These are phyloP conservation scores for Conticribra guillardii DNA, from an alignment of 108 stramenopile genomes.

Conservation along the genomic window DNA sequence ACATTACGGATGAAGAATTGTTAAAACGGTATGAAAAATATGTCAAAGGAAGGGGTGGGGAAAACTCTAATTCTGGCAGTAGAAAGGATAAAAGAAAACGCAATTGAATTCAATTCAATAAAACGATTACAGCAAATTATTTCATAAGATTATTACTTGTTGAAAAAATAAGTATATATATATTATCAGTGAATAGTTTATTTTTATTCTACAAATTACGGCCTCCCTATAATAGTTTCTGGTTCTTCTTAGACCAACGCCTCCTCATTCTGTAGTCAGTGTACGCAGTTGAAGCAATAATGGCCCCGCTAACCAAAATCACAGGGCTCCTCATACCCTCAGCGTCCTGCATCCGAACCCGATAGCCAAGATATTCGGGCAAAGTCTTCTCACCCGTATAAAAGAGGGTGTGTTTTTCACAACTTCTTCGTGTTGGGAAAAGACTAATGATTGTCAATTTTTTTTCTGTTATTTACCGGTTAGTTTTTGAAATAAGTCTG, in stretches of 20 bases:
- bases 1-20: slow-evolving; percentile 77
- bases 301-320: slow-evolving; percentile 68
- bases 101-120: not conserved
- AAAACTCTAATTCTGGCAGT: slow-evolving; percentile 10
- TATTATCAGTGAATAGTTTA: no score
- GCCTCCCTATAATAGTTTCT: slow-evolving; percentile 72
- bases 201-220: slow-evolving; percentile 40
- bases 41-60: slow-evolving; percentile 48
- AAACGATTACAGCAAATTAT: no score
- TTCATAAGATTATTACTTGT: no score
- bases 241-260: slow-evolving; percentile 60
- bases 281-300: slow-evolving; percentile 61
- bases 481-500: no score
- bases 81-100: slow-evolving; percentile 31
- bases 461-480: no score
- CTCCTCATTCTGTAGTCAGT: slow-evolving; percentile 76
- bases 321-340: slow-evolving; percentile 54
- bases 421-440: slow-evolving; percentile 64
- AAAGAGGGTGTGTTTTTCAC: slow-evolving; percentile 45
- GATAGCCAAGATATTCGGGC: slow-evolving; percentile 70
- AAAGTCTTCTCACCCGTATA: slow-evolving; percentile 54
- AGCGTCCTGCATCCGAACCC: slow-evolving; percentile 46
- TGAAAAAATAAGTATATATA: not conserved
- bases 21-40: slow-evolving; percentile 68
- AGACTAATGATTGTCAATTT: no score